Base-by-base conservation (phyloP, 495 filamentous ascomycete species). In the Aspergillus asperescens region DNA sequence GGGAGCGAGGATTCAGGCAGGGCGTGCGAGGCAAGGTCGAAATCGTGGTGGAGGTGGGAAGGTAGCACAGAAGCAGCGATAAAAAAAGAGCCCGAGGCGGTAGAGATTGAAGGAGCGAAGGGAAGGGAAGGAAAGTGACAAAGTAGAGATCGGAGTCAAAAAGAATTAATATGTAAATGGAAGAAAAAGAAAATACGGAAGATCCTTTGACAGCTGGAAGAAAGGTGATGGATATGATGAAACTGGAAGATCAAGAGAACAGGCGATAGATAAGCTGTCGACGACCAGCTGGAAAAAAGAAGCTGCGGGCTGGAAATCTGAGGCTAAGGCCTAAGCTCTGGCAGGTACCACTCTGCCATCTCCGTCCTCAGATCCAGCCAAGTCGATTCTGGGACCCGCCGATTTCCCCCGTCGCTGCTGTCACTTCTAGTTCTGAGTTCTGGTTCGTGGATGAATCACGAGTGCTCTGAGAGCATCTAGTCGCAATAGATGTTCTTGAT, bases 221-320 rank as follows among this genome's bases (percentile, higher is more conserved):
- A 29, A 47, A 32, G 29, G 44, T 24, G 29, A 24, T 42, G 39
- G 39, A 24, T 34, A 5, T 23, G 28, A 24, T 19, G 16, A 32
- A 12, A 31, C 9, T 5, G 16, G 27, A 2, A 47, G 15, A 35
- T 15, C 13, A 52, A 15, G 42, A 31, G 22, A 24, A 34, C 39
- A 46, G 47, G 38, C 48, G 49, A 57, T 57, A 59, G 57, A 60
- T 60, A 60, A 60, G 61, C 61, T 53, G 54, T 41, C 39, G 27
- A 29, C 42, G 39, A 43, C 37, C 35, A 56, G 53, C 58, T 57
- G 54, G 56, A 57, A 59, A 57, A 57, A 55, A 52, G 59, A 58
- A 58, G 52, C 50, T 59, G 52, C 59, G 58, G 54, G 51, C 38
- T 40, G 38, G 38, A 40, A 40, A 27, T 18, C 43, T 46, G 24